phyloP scores from a whole-genome alignment of 345 rosid genomes.

The Eutrema yunnanense region DNA sequence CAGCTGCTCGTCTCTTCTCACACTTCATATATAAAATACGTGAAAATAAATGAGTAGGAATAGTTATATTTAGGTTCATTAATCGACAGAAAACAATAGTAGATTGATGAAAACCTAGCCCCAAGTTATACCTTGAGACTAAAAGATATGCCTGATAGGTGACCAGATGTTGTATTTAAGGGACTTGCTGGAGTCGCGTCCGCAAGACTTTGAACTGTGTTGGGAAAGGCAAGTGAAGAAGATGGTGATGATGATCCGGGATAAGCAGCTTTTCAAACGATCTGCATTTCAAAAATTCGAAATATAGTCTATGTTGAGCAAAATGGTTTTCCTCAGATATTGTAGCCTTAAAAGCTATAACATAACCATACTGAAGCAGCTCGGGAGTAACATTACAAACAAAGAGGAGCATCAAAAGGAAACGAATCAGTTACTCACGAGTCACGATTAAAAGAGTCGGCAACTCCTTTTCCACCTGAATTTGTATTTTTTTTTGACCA shows the following conservation, averaged over 20 bases:
- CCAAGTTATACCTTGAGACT: slow-evolving; percentile 73
- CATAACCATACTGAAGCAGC: neutral
- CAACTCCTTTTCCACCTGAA: slow-evolving; percentile 53
- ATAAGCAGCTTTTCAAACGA: slow-evolving; percentile 55
- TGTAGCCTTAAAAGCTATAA: slow-evolving; percentile 5
- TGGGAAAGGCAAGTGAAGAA: slow-evolving; percentile 46
- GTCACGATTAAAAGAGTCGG: slow-evolving; percentile 36
- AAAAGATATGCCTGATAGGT: slow-evolving; percentile 43
- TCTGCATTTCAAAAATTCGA: slow-evolving; percentile 38
- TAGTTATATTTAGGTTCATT: neutral
- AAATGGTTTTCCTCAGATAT: slow-evolving; percentile 10
- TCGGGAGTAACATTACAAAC: neutral
- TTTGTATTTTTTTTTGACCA: slow-evolving; percentile 47
- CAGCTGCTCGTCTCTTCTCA: slow-evolving; percentile 8
- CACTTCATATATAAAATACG: slow-evolving; percentile 4
- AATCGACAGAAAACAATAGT: neutral
- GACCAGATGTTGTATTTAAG: slow-evolving; percentile 39
- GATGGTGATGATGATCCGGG: slow-evolving; percentile 55
- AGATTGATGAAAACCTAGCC: neutral
- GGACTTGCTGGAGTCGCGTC: slow-evolving; percentile 66
- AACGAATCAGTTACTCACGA: slow-evolving; percentile 49
- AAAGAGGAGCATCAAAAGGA: neutral
- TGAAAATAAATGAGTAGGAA: neutral
- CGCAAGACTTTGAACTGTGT: slow-evolving; percentile 35
- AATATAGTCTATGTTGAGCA: neutral